Base-by-base conservation (phyloP, 805 yeast genomes). In the Wickerhamiella occidentalis region DNA sequence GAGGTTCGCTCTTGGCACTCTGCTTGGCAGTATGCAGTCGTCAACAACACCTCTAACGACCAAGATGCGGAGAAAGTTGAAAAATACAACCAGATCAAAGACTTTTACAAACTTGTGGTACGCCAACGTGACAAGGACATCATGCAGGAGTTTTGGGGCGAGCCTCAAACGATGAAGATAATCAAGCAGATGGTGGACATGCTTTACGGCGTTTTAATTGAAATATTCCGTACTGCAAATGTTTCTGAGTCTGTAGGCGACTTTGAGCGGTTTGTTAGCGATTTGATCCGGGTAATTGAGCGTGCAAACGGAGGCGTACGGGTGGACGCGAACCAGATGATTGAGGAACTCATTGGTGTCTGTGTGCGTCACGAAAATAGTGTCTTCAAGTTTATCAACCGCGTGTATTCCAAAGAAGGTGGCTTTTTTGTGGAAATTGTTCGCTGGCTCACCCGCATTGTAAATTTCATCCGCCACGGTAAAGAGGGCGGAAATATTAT, bases 121-220 rank as follows among this genome's bases (percentile, higher is more conserved):
- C 74, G 92, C 30, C 80, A 77, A 51, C 75, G 78, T 33, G 98
- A 90, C 60, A 87, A 85, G 61, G 77, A 78, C 50, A 67, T 82
- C 40, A 65, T 88, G 69, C 79, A 79, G 57, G 80, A 80, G 59
- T 61, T 88, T 40, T 85, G 95, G 94, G 78, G 77, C 42, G 95
- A 88, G 57, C 86, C 90, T 0, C 85, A 83, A 55, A 68, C 94
- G 42, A 79, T 87, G n/a, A 72, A 72, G 33, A 71, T 90, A 38
- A 68, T 88, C 51, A 82, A 82, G 55, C 85, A 84, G 44, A 69
- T 86, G 25, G 71, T 92, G 43, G 69, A 85, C 1, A 68, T 83
- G 54, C 78, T 84, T 54, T 84, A 82, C 61, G 81, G 80, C 54
- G 92, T 94, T 1, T 67, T 85, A 61, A 80, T 84, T 50, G 72